Base-by-base conservation (phyloP, 495 filamentous ascomycete genomes). In the Aspergillus conjunctus region DNA sequence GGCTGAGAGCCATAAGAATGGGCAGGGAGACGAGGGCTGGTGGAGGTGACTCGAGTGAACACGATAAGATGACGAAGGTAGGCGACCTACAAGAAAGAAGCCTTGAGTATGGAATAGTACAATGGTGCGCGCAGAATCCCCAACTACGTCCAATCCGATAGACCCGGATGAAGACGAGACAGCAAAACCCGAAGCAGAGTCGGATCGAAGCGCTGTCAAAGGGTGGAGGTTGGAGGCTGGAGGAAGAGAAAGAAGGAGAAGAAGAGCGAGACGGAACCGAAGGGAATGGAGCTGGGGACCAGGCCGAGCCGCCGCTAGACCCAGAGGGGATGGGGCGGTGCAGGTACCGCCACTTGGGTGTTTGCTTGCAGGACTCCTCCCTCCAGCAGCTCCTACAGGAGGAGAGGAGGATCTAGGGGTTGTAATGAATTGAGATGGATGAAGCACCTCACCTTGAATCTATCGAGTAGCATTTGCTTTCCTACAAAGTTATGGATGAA, bases 21-120 rank as follows among this genome's bases (percentile, higher is more conserved):
- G 64, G 61, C 26, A 31, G 57, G 56, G 55, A 68, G 60, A 68
- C 61, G 46, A 63, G 45, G 59, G 54, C 54, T 51, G 58, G 58
- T 53, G 43, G 39, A 18, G 37, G 26, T 59, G 60, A 43, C 51
- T 52, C 43, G 54, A 56, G 55, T 49, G 51, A 62, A 67, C 62
- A 48, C 48, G 61, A 70, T 60, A 66, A 62, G 55, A 60, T 56
- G 68, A 56, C 61, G 58, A 65, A 72, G 69, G 65, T 60, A 77
- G 73, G 75, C 74, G 63, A 79, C 77, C 77, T 79, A 79, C 76
- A 77, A 79, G 73, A 79, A 77, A 79, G 73, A 79, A 76, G 73
- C 76, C 76, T 69, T 68, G 59, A 65, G 62, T 59, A 59, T 60
- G 58, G 59, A 69, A 58, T 45, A 56, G 32, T 43, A 55, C 56